Base-by-base conservation (phyloP, 495 filamentous ascomycete species). In the Podospora anserina region DNA sequence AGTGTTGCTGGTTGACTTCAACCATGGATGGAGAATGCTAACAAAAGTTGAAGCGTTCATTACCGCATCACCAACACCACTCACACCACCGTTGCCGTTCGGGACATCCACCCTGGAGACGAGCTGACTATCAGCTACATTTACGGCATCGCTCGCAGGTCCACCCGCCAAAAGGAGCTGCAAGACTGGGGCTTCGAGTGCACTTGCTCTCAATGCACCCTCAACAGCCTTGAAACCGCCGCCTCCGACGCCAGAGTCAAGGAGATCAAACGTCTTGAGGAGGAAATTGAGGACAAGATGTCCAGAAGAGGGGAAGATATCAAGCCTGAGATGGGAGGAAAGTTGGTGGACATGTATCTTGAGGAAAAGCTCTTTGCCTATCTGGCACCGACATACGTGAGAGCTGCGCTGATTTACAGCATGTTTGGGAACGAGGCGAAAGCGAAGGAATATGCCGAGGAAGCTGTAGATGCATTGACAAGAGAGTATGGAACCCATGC, bases 51-150 rank as follows among this genome's bases (percentile, higher is more conserved):
- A 54, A 82, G 81, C 66, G 49, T 80, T 49, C 76, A 80, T 65
- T 82, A 80, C 72, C 78, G 80, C 39, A 73, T 82, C 32, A 30
- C 63, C 26, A 78, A 80, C 69, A 70, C 79, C 57, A 82, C 79
- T 34, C 76, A 81, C 68, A 78, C 71, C 23, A 76, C 75, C 54
- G 68, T 81, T 49, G 82, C 82, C 0, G 78, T 75, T 27, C 79
- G 78, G 23, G 75, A 81, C 60, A 82, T 82, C 26, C 66, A 44
- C 7, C 28, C 72, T 0, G 80, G 80, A 13, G 78, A 81, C 49
- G 82, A 83, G 61, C 72, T 83, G 18, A 81, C 75, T 53, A 69
- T 83, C 61, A 78, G 71, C 20, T 82, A 82, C 71, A 76, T 81
- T 67, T 75, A 81, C 65, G 69, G 71, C 34, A 71, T 72, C 20